Percentiles rank a stretch among this genome's conserved stretches.
Conservation (phyloP, 495 filamentous ascomycete genomes). For the Bathelium albidoporum region DNA sequence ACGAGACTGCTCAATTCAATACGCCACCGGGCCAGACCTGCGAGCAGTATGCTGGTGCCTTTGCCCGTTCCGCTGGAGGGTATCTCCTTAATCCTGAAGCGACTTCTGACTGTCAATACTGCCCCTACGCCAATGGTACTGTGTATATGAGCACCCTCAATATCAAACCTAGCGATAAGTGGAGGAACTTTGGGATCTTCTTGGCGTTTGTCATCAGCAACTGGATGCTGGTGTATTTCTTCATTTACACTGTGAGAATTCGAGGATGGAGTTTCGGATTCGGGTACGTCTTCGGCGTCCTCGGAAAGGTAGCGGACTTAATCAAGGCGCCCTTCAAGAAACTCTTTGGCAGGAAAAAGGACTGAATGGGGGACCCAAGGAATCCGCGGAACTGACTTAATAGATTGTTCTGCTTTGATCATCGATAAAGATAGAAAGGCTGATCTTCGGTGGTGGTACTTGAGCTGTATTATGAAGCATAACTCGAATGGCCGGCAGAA, state of each 20-base stretch:
- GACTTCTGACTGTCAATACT: slow-evolving; percentile 59
- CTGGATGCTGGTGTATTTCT: slow-evolving; percentile 74
- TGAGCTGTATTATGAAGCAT: too few relatives aligned
- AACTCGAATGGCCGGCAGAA: too few relatives aligned
- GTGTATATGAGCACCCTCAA: slow-evolving; percentile 64
- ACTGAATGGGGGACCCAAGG: neutral
- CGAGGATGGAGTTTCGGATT: slow-evolving; percentile 65
- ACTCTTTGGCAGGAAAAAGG: slow-evolving; percentile 15
- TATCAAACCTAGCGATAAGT: slow-evolving; percentile 53
- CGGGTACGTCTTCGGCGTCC: slow-evolving; percentile 42
- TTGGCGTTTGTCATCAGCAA: slow-evolving; percentile 65
- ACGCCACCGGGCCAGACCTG: slow-evolving; percentile 56
- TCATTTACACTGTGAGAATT: slow-evolving; percentile 68
- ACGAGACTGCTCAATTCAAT: slow-evolving; percentile 57
- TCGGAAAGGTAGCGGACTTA: slow-evolving; percentile 38
- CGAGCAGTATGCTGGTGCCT: slow-evolving; percentile 39
- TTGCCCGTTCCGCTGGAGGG: slow-evolving; percentile 32
- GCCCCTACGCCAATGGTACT: slow-evolving; percentile 45
- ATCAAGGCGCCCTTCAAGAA: slow-evolving; percentile 17
- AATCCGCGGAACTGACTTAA: neutral
- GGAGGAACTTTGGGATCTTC: slow-evolving; percentile 72
- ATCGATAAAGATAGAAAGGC: too few relatives aligned
- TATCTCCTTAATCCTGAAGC: slow-evolving; percentile 51
- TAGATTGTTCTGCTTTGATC: too few relatives aligned
- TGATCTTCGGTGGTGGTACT: too few relatives aligned